Base-by-base conservation (phyloP, 441 rosid genomes). In the Populus tomentosa region DNA sequence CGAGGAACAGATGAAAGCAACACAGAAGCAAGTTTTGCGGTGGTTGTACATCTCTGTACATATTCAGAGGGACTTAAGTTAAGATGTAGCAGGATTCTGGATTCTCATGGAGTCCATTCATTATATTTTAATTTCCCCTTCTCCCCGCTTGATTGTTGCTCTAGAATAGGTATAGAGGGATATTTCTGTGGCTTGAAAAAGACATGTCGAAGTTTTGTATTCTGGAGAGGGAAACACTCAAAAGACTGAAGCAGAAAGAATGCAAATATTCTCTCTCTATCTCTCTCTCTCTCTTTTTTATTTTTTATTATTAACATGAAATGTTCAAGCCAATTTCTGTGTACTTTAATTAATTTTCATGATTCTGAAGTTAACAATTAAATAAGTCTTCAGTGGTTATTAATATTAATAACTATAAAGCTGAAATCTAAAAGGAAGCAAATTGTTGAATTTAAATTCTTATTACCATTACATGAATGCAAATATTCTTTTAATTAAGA, bases 41-140 rank as follows among this genome's bases (percentile, higher is more conserved):
- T 80, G 79, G 76, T 28, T 38, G 84, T 85, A 63, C 33, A 78
- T 81, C 85, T 75, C 67, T 87, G 90, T 88, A 79, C 84, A 85
- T 84, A 84, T 77, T 33, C 77, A 81, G 64, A 77, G 74, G 59
- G 71, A 64, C 62, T 72, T 64, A 67, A 78, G 63, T 50, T 46
- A 70, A 68, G 79, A 71, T 69, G 67, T 26, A 70, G 23, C 4
- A 78, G 74, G 68, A 28, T 42, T 70, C 65, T 71, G 10, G 42
- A 70, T 70, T 67, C 56, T 70, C 20, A 11, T 20, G 7, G 76
- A 16, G 28, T 74, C 61, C 36, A 67, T 72, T 64, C 53, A n/a
- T 63, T 9, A 63, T 16, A 26, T 21, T 20, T 9, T 13, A 8
- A 5, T 16, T 20, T 4, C 26, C 10, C 21, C 69, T 18, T 8